Percentiles rank a stretch among this genome's conserved stretches.
These are phyloP conservation scores for Pseudocercospora vitis DNA, from an alignment of 2,329 filamentous ascomycete genomes.

Conservation along the genomic window DNA sequence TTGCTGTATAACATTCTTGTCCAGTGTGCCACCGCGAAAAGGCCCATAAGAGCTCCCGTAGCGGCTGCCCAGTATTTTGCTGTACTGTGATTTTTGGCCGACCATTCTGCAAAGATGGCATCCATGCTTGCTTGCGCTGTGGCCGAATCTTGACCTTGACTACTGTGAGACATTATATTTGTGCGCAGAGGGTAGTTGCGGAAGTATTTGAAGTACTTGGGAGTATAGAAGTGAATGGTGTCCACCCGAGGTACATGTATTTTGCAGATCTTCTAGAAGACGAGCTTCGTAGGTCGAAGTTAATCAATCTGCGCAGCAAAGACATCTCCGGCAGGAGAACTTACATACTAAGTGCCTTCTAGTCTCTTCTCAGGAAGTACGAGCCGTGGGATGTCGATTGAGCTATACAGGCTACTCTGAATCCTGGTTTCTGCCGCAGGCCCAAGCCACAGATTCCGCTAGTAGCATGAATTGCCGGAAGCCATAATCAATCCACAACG, in stretches of 20 bases:
- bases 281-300: background rate
- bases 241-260: too few relatives aligned
- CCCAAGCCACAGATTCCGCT: constrained; percentile 1
- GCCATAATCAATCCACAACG: background rate
- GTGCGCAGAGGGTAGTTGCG: background rate
- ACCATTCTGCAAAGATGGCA: constrained; percentile 21
- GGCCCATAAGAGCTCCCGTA: constrained; percentile 16
- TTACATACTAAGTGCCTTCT: background rate
- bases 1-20: constrained; percentile 2
- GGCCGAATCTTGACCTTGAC: constrained; percentile 6
- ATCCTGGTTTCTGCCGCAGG: background rate
- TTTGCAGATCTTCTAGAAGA: background rate
- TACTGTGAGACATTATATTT: constrained; percentile 16
- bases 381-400: background rate
- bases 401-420: background rate
- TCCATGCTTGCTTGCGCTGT: constrained; percentile 14
- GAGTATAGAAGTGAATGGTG: background rate
- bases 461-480: background rate
- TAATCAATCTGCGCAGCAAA: background rate
- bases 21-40: constrained; percentile 24
- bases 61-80: constrained; percentile 24
- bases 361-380: background rate
- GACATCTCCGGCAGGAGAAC: background rate
- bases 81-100: constrained; percentile 20
- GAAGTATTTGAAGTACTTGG: background rate